Conservation (phyloP, 2,329 filamentous ascomycete genomes). For the Monilinia fructigena region DNA sequence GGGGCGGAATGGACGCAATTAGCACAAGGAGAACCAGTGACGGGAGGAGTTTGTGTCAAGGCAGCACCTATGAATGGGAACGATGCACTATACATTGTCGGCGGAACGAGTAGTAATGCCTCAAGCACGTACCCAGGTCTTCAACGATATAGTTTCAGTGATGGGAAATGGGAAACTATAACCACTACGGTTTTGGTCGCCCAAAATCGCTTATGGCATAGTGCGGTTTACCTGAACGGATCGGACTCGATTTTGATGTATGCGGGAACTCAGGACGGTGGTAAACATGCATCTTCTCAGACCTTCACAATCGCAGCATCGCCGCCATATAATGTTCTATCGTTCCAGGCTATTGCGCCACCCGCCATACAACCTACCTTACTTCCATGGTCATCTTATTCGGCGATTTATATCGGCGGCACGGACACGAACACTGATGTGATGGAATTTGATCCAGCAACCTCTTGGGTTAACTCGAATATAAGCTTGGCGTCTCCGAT, state of each 20-base stretch:
- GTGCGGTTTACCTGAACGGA: constrained; percentile 69
- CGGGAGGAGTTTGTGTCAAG: constrained; percentile 74
- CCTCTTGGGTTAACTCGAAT: constrained; percentile 67
- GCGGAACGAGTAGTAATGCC: constrained; percentile 58
- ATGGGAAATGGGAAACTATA: constrained; percentile 59
- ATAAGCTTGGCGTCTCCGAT: constrained; percentile 62
- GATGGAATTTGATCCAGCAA: constrained; percentile 66
- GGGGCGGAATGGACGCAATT: constrained; percentile 72
- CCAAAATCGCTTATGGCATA: constrained; percentile 70
- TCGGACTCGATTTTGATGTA: constrained; percentile 76
- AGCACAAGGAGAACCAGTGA: constrained; percentile 65
- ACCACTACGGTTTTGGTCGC: constrained; percentile 42
- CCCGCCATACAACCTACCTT: constrained; percentile 69
- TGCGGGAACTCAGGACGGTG: constrained; percentile 67
- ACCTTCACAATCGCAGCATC: constrained; percentile 72
- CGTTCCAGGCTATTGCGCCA: constrained; percentile 59
- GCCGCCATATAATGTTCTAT: constrained; percentile 61
- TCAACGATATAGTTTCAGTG: constrained; percentile 63
- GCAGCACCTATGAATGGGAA: constrained; percentile 57
- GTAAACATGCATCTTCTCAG: constrained; percentile 59
- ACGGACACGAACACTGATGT: constrained; percentile 62
- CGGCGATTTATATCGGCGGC: constrained; percentile 75
- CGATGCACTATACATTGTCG: constrained; percentile 72
- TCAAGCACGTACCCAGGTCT: constrained; percentile 65
- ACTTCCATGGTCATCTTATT: constrained; percentile 68